Conservation (phyloP, 1,139 yeast genomes). For the Ogataea hybrid region DNA sequence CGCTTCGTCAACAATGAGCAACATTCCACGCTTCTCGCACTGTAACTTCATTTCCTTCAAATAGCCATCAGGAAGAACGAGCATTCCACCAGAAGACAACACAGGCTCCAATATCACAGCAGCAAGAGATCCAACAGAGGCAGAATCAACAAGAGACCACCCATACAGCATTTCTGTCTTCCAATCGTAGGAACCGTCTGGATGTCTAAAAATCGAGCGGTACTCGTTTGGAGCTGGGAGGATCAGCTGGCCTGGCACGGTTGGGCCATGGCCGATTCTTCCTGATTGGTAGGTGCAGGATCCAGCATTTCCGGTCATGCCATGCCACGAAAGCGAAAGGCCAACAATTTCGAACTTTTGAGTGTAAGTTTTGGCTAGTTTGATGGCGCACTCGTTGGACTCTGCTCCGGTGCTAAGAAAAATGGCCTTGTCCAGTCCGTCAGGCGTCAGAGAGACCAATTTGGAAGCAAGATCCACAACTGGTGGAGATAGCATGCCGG, state of each 20-base stretch:
- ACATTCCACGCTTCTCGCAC: constrained; percentile 28
- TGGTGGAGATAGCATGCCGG: constrained; percentile 30
- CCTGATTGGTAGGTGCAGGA: constrained; percentile 29
- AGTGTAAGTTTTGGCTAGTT: constrained; percentile 27
- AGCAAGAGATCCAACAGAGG: constrained; percentile 27
- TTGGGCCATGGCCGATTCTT: constrained; percentile 29
- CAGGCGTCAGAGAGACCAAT: constrained; percentile 22
- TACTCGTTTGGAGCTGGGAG: constrained; percentile 30
- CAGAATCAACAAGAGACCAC: constrained; percentile 18
- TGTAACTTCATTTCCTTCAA: constrained; percentile 24
- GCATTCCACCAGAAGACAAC: constrained; percentile 27
- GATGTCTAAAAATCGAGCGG: constrained; percentile 27
- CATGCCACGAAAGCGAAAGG: constrained; percentile 31
- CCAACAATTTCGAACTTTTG: constrained; percentile 31
- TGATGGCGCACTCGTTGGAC: constrained; percentile 28
- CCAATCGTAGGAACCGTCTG: constrained; percentile 31
- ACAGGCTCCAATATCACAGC: constrained; percentile 25
- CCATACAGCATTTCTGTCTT: constrained; percentile 29
- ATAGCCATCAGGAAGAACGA: constrained; percentile 25
- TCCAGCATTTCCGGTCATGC: constrained; percentile 30
- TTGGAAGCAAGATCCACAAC: constrained; percentile 29
- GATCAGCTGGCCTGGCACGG: constrained; percentile 28
- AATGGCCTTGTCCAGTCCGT: constrained; percentile 25
- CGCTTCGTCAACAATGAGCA: constrained; percentile 34
- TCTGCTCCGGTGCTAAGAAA: constrained; percentile 30